Percentiles rank a stretch among this genome's conserved stretches.
Evolutionary conservation across 768 basidiomycete species (phyloP).

Genomic region (Pleurotus platypus): DNA sequence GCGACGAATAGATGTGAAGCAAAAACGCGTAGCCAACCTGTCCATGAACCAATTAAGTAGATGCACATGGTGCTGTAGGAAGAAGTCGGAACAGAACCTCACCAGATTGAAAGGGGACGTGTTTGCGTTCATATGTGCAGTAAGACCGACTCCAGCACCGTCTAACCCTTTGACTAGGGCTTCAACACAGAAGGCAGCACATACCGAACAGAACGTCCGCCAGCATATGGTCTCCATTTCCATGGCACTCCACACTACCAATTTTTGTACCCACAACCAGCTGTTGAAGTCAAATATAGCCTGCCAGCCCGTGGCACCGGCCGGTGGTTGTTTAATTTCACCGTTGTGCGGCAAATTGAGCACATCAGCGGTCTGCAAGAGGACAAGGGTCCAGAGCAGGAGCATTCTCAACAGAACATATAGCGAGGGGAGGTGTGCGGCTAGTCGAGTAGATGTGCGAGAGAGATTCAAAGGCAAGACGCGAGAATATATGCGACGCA

Average conservation of each 20-base stretch:
- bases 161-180: constrained; percentile 67
- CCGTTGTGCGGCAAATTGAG: constrained; percentile 10
- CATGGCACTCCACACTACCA: constrained; percentile 44
- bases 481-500: constrained; percentile 26
- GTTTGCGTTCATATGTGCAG: constrained; percentile 37
- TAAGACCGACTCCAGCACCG: constrained; percentile 43
- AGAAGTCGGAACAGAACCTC: constrained; percentile 18
- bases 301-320: constrained; percentile 27
- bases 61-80: not conserved
- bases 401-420: constrained; percentile 58
- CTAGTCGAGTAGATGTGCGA: constrained; percentile 52
- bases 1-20: constrained; percentile 69
- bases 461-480: constrained; percentile 67
- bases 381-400: constrained; percentile 52
- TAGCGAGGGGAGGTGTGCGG: constrained; percentile 60
- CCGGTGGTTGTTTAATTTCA: not conserved
- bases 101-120: constrained; percentile 73
- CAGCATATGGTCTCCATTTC: constrained; percentile 69
- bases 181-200: constrained; percentile 60
- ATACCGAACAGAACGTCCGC: constrained; percentile 68
- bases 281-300: constrained; percentile 12
- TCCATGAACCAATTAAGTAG: not conserved
- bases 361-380: constrained; percentile 51
- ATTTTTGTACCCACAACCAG: constrained; percentile 21
- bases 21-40: constrained; percentile 79